Conservation (phyloP, 192 early-diverging fungal genomes). For the Backusella circina region DNA sequence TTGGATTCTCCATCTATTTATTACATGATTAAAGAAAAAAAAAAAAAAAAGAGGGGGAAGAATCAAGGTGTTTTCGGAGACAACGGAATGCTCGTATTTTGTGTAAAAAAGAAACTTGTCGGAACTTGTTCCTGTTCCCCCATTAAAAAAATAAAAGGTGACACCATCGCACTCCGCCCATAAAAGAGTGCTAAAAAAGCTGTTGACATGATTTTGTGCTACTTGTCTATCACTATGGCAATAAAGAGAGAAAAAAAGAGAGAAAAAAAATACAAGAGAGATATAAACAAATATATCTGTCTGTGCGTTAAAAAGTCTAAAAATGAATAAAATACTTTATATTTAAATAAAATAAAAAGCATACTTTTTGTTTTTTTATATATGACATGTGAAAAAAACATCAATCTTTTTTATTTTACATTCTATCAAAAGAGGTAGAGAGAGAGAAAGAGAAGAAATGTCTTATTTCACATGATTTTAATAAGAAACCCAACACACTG, state of each 20-base stretch:
- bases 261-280: background rate
- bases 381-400: constrained; percentile 5
- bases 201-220: background rate
- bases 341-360: no score
- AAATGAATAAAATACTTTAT: background rate
- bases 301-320: background rate
- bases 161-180: background rate
- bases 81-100: background rate
- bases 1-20: no score
- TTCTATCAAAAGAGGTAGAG: background rate
- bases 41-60: background rate
- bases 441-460: background rate
- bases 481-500: background rate
- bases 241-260: background rate
- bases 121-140: background rate
- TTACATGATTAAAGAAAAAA: no score
- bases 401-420: background rate
- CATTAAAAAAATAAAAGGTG: background rate
- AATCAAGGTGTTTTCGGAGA: background rate
- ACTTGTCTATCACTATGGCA: background rate
- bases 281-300: background rate
- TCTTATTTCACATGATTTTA: background rate
- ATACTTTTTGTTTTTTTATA: background rate
- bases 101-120: background rate
- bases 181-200: background rate